Evolutionary conservation across 306 rosid species (phyloP), one percentile per base, ranked within the genome.

Genomic region (Prunus mira): DNA sequence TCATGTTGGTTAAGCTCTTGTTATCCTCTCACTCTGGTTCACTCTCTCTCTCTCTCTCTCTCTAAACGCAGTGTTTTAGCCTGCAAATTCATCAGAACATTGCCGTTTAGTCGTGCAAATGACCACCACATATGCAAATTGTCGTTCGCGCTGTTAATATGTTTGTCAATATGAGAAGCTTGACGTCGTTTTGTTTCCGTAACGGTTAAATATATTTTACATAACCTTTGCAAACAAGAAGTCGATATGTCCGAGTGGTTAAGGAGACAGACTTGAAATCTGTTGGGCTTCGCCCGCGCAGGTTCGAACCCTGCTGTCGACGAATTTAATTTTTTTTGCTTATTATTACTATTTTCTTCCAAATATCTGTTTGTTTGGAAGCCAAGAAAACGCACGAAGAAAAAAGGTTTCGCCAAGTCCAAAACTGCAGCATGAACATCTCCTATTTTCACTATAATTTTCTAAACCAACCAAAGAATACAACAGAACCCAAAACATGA

Each of bases 251-350:
- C 82, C 87, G 85, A 82, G 87, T 83, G 89, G 85, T 86, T 81
- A 88, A 88, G 89, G 88, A 86, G 91, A 78, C 73, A 82, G 89
- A 88, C 88, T 84, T 88, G 88, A 86, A 88, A 86, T 88, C 87
- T 88, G 75, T 71, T 84, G 85, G 92, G 88, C 70, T 84, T 41
- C 82, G 85, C 83, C 84, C 90, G 87, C 86, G 90, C 83, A 82
- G 90, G 88, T 88, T 88, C 92, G 85, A 88, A 78, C 82, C 87
- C 87, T 80, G 85, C 84, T 80, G 87, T 84, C 84, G 86, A 84
- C 86, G 90, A 0, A 6, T 28, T 14, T 0, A 17, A 4, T 2
- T 14, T 73, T 58, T 58, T 3, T 18, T 0, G 5, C 20, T 15
- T 17, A 12, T 15, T 4, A 51, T 51, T 3, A 3, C 17, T 34